Conservation (phyloP, 139 green algal species). For the Closterium sp. region DNA sequence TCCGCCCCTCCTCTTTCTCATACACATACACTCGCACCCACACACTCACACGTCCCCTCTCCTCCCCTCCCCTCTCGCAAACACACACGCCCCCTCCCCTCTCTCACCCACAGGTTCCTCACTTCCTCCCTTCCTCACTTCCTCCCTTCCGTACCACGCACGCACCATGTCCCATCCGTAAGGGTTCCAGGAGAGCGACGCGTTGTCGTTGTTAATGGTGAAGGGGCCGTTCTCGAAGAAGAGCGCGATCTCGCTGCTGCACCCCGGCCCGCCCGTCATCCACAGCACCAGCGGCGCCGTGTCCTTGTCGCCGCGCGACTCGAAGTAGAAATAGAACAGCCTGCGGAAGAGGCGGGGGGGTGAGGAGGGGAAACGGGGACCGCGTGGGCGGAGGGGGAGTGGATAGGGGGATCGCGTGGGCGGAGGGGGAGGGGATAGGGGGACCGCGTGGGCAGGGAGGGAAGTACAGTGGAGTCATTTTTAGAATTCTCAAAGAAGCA, state of each 20-base stretch:
- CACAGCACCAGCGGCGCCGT: slow-evolving; percentile 67
- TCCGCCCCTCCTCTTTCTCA: too few relatives aligned
- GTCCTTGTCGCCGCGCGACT: slow-evolving; percentile 39
- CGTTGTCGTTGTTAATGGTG: slow-evolving; percentile 56
- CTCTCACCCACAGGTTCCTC: too few relatives aligned
- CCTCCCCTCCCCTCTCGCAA: too few relatives aligned
- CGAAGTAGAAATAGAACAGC: slow-evolving; percentile 53
- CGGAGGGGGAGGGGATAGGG: background rate
- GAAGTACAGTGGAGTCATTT: background rate
- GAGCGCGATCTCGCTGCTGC: slow-evolving; percentile 84
- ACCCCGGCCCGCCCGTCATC: slow-evolving; percentile 89
- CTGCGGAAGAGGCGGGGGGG: background rate
- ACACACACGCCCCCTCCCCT: background rate
- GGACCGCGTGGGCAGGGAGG: background rate
- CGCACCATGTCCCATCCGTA: slow-evolving; percentile 72
- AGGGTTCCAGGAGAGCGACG: slow-evolving; percentile 31
- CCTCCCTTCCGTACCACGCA: too few relatives aligned
- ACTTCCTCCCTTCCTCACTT: too few relatives aligned
- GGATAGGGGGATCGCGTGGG: background rate
- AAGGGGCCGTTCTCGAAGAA: slow-evolving; percentile 82
- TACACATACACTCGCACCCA: too few relatives aligned
- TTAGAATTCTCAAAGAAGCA: too few relatives aligned
- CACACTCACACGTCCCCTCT: too few relatives aligned
- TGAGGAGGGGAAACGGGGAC: background rate
- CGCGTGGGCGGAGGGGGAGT: background rate